A percentile compares a stretch with the other conserved stretches of the same genome.
Evolutionary conservation across 306 rosid species (phyloP).

Genomic region (Cicer pinnatifidum): DNA sequence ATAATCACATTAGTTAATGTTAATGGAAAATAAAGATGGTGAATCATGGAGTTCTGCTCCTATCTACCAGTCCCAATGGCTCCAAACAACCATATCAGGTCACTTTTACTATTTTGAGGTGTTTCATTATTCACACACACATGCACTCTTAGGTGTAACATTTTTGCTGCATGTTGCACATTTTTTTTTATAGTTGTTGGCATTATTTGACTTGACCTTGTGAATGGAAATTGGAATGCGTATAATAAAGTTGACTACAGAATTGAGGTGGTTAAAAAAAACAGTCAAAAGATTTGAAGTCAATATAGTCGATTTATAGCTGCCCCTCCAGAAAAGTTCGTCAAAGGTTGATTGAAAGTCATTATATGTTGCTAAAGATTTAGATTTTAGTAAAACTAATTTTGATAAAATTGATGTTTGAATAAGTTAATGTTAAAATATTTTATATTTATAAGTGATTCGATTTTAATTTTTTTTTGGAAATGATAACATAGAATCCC

Average conservation of each 20-base stretch:
- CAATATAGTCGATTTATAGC: constrained; percentile 11
- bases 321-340: constrained; percentile 3
- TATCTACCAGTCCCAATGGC: constrained; percentile 49
- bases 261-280: constrained; percentile 19
- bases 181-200: constrained; percentile 4
- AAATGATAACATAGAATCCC: background rate
- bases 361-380: background rate
- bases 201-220: constrained; percentile 32
- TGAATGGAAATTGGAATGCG: constrained; percentile 18
- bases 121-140: background rate
- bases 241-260: constrained; percentile 22
- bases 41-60: constrained; percentile 43
- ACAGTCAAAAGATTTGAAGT: constrained; percentile 41
- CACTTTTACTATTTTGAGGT: background rate
- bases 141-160: constrained; percentile 5
- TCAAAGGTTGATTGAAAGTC: background rate
- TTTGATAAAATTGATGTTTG: background rate
- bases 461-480: background rate
- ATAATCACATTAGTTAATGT: constrained; percentile 24
- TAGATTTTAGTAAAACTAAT: background rate
- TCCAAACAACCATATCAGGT: constrained; percentile 60
- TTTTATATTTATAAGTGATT: background rate
- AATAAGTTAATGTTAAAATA: background rate
- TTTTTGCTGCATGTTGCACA: constrained; percentile 30
- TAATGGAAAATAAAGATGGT: constrained; percentile 47